Conservation (phyloP, 179 eudicot species). For the Actinidia polygama region DNA sequence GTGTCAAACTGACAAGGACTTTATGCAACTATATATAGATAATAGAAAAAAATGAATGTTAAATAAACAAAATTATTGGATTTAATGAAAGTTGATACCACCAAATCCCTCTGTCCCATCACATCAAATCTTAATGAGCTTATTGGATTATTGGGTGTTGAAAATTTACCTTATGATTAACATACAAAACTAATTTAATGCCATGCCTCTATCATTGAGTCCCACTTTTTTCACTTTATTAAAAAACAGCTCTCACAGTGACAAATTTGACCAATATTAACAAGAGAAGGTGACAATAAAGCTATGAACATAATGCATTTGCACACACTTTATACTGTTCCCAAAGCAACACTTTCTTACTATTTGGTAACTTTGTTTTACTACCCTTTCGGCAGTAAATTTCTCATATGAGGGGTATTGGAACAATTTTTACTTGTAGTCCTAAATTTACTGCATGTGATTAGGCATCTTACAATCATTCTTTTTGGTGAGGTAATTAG, state of each 20-base stretch:
- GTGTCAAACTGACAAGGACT: not conserved
- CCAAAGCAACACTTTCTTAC: not conserved
- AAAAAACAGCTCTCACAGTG: not conserved
- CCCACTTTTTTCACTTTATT: not conserved
- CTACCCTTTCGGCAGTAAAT: not conserved
- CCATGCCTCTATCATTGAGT: not conserved
- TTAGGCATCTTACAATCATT: too few species aligned
- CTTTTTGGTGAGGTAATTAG: too few species aligned
- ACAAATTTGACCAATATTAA: not conserved
- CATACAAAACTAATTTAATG: constrained; percentile 1
- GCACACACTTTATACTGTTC: not conserved
- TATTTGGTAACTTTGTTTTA: constrained; percentile 7
- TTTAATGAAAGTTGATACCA: not conserved
- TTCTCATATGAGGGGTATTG: too few species aligned
- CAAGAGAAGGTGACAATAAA: not conserved
- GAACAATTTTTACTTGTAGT: too few species aligned
- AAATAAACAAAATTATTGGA: too few species aligned
- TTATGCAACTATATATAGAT: not conserved
- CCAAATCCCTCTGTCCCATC: not conserved
- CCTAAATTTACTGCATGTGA: too few species aligned
- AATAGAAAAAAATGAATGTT: not conserved
- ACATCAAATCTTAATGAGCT: constrained; percentile 4
- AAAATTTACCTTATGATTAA: not conserved
- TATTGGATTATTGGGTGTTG: constrained; percentile 4
- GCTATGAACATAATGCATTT: too few species aligned